A percentile compares a stretch with the other conserved stretches of the same genome.
Evolutionary conservation across 2,329 filamentous ascomycete species (phyloP).

Genomic region (Pyrenophora tritici-repentis): DNA sequence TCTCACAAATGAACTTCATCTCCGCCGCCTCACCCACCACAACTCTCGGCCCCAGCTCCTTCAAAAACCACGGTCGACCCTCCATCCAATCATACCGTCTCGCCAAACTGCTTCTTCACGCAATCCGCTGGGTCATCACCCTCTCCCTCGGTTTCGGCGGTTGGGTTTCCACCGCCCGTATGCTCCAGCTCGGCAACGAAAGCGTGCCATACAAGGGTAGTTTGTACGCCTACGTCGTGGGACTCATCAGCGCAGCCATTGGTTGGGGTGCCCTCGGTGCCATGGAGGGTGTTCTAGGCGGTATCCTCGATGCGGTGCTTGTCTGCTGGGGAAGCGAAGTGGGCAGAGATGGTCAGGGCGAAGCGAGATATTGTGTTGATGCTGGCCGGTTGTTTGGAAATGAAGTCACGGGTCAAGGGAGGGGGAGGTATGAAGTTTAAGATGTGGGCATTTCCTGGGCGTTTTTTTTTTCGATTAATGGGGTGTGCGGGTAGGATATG

Average conservation of each 20-base stretch:
- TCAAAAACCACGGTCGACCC: conserved; percentile 48
- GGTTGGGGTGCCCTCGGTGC: conserved; percentile 91
- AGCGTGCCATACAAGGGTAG: conserved; percentile 66
- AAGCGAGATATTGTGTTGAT: conserved; percentile 84
- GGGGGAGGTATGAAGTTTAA: conserved; percentile 37
- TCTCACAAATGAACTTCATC: conserved; percentile 83
- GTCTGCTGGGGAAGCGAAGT: conserved; percentile 93
- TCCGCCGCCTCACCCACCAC: conserved; percentile 74
- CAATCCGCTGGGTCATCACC: conserved; percentile 89
- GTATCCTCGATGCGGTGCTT: conserved; percentile 84
- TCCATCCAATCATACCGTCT: conserved; percentile 85
- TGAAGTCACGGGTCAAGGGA: conserved; percentile 30
- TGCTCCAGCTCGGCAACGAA: conserved; percentile 66
- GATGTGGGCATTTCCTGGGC: neutral
- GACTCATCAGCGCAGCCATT: conserved; percentile 88
- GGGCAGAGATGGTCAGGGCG: conserved; percentile 60
- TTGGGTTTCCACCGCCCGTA: conserved; percentile 92
- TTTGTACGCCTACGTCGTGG: conserved; percentile 92
- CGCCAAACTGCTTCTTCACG: conserved; percentile 88
- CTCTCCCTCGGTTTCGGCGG: conserved; percentile 88
- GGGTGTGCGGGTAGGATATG: too few relatives aligned
- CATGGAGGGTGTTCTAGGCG: conserved; percentile 85
- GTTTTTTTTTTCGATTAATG: neutral
- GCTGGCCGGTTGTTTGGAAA: conserved; percentile 85
- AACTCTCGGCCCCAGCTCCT: conserved; percentile 55